Evolutionary conservation across 2,329 filamentous ascomycete genomes (phyloP).

Genomic region (Penicillium sp.): DNA sequence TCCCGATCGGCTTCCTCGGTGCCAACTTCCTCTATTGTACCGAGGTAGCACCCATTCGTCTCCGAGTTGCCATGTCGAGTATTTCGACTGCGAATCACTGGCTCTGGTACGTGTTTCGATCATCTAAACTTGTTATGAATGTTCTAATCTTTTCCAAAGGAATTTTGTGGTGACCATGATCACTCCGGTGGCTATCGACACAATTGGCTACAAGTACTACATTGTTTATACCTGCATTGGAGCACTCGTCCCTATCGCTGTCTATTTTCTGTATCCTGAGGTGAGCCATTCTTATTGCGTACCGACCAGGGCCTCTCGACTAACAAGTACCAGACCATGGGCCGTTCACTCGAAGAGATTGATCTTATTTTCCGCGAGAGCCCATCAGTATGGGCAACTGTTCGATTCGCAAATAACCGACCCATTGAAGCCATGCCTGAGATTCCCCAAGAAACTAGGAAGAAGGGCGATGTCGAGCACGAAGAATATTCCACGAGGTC

Average conservation of each 20-base stretch:
- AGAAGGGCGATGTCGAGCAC: background rate
- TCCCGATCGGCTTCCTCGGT: conserved; percentile 8
- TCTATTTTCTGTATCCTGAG: conserved; percentile 19
- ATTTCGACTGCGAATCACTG: conserved; percentile 11
- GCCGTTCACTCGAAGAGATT: conserved; percentile 7
- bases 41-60: conserved; percentile 10
- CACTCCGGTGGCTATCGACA: conserved; percentile 6
- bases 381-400: conserved; percentile 9
- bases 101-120: conserved; percentile 5
- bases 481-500: background rate
- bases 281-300: background rate
- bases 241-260: conserved; percentile 4
- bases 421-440: background rate
- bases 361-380: conserved; percentile 9
- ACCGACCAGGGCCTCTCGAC: too few relatives aligned
- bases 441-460: background rate
- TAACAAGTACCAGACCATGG: conserved; percentile 1
- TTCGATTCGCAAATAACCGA: conserved; percentile 3
- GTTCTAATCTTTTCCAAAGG: background rate
- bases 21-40: conserved; percentile 12
- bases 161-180: conserved; percentile 14
- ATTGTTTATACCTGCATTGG: conserved; percentile 14
- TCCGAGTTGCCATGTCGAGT: conserved; percentile 11
- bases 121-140: background rate
- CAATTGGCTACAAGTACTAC: conserved; percentile 10